These are phyloP conservation scores for Articulospora tetracladia DNA, from an alignment of 495 filamentous ascomycete genomes.

Conservation along the genomic window DNA sequence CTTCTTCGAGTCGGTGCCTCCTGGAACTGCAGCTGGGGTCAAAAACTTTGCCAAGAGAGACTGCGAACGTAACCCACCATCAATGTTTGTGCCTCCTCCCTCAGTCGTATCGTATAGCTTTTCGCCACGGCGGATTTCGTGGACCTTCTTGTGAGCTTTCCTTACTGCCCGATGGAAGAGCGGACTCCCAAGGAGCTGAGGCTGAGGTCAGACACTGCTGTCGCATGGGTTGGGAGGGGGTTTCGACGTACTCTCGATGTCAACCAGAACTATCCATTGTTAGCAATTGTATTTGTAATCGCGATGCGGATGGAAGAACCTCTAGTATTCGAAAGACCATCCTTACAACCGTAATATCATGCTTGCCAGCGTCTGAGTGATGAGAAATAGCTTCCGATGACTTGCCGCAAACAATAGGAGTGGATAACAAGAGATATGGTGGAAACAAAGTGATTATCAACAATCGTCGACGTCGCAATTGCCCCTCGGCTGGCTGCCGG, in stretches of 20 bases:
- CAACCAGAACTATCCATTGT: constrained; percentile 27
- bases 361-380: background rate
- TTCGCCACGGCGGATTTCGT: constrained; percentile 46
- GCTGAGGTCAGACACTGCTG: constrained; percentile 15
- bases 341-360: background rate
- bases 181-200: constrained; percentile 56
- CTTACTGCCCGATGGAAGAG: constrained; percentile 58
- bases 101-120: constrained; percentile 39
- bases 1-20: constrained; percentile 28
- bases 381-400: background rate
- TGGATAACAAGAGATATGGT: background rate
- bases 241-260: constrained; percentile 18
- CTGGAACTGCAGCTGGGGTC: constrained; percentile 13
- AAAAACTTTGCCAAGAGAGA: background rate
- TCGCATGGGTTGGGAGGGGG: background rate
- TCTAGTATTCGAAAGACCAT: constrained; percentile 42
- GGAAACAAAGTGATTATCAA: background rate
- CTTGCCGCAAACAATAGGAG: background rate
- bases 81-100: constrained; percentile 52
- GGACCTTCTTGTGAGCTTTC: constrained; percentile 48
- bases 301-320: constrained; percentile 32
- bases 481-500: background rate
- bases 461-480: background rate
- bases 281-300: constrained; percentile 3
- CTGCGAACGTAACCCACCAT: constrained; percentile 38